Evolutionary conservation across 2,329 filamentous ascomycete species (phyloP).

Genomic region (Ceratocystis lukuohia): DNA sequence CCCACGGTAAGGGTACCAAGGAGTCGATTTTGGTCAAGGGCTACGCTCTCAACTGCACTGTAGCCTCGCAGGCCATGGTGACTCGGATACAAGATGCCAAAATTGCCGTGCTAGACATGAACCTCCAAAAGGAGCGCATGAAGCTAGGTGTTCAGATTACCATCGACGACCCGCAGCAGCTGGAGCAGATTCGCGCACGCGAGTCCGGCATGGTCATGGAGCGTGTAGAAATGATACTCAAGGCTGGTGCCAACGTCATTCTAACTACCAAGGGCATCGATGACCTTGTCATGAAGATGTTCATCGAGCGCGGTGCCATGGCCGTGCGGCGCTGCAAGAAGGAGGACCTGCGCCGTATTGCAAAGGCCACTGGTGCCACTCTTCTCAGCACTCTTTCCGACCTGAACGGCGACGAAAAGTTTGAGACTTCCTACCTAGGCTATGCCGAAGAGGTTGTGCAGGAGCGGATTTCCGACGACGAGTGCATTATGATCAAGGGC

Average conservation of each 20-base stretch:
- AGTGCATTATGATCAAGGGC: constrained; percentile 93
- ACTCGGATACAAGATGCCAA: constrained; percentile 86
- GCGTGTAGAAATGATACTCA: constrained; percentile 91
- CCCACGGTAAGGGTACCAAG: constrained; percentile 80
- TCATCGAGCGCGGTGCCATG: constrained; percentile 91
- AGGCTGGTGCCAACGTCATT: constrained; percentile 90
- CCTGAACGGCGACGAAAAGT: constrained; percentile 93
- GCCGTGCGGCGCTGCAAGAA: constrained; percentile 95
- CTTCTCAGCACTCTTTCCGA: constrained; percentile 88
- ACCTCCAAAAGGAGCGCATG: constrained; percentile 97
- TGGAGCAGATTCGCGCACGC: constrained; percentile 90
- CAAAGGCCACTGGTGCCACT: constrained; percentile 87
- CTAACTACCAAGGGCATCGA: constrained; percentile 98
- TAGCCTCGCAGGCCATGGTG: constrained; percentile 95
- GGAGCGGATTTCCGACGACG: constrained; percentile 95
- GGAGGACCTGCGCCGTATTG: constrained; percentile 90
- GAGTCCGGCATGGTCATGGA: constrained; percentile 90
- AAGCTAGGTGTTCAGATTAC: constrained; percentile 98
- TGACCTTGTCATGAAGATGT: constrained; percentile 85
- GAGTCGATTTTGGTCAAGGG: constrained; percentile 90
- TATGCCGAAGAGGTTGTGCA: constrained; percentile 93
- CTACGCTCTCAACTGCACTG: constrained; percentile 96
- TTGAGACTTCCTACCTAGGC: constrained; percentile 79
- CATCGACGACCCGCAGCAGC: constrained; percentile 88
- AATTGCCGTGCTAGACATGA: constrained; percentile 95